Percentiles rank a stretch among this genome's conserved stretches.
Conservation (phyloP, 768 basidiomycete species). For the Pleurotus sapidus region DNA sequence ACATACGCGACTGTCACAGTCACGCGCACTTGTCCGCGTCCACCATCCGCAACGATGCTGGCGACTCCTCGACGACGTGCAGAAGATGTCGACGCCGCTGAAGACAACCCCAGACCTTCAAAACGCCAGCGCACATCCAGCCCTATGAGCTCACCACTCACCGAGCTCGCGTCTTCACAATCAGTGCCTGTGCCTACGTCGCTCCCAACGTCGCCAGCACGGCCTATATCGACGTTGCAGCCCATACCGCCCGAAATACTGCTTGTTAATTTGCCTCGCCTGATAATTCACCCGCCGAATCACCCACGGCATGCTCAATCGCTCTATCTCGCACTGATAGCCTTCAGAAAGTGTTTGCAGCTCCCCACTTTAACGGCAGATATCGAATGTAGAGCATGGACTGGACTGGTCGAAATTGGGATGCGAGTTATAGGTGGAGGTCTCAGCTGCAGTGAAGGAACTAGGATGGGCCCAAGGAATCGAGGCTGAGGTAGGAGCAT, state of each 20-base stretch:
- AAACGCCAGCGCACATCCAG: background rate
- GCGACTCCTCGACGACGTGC: background rate
- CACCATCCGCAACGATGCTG: background rate
- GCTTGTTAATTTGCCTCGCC: conserved; percentile 57
- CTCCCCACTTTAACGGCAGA: conserved; percentile 46
- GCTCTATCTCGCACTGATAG: conserved; percentile 51
- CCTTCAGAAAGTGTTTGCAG: conserved; percentile 54
- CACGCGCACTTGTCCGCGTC: background rate
- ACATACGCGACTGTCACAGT: too few species aligned
- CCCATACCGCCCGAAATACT: conserved; percentile 38
- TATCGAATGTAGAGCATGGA: conserved; percentile 71
- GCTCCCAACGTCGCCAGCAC: background rate
- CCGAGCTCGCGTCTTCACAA: conserved; percentile 4
- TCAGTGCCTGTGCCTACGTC: background rate
- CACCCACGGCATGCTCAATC: conserved; percentile 54
- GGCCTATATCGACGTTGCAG: background rate
- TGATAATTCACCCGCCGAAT: conserved; percentile 64
- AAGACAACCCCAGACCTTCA: background rate
- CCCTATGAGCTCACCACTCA: background rate
- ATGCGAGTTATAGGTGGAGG: conserved; percentile 52
- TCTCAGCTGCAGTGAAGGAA: conserved; percentile 29
- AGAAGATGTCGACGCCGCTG: background rate
- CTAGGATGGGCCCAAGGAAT: conserved; percentile 47
- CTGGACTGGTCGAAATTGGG: conserved; percentile 66
- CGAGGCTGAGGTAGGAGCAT: conserved; percentile 46